Conservation (phyloP, 306 rosid genomes). For the Sindora glabra region DNA sequence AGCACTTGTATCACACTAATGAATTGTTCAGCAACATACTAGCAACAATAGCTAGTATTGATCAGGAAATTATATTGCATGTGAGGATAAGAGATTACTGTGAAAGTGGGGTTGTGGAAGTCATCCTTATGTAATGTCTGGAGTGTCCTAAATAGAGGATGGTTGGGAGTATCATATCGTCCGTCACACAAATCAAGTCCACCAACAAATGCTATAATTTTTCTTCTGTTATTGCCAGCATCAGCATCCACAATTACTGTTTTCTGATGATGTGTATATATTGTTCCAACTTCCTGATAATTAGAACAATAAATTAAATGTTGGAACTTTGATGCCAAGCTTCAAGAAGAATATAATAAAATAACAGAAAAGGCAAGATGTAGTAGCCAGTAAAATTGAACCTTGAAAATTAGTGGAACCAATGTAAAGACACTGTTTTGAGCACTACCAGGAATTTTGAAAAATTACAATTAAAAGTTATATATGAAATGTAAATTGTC, state of each 20-base stretch:
- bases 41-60: constrained; percentile 7
- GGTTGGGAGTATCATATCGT: constrained; percentile 82
- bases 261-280: constrained; percentile 98
- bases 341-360: background rate
- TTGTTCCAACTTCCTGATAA: constrained; percentile 83
- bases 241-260: constrained; percentile 90
- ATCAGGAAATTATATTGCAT: constrained; percentile 12
- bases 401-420: background rate
- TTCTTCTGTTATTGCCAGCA: constrained; percentile 69
- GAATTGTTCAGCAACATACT: background rate
- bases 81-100: constrained; percentile 42
- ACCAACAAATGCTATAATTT: constrained; percentile 88
- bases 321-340: constrained; percentile 5
- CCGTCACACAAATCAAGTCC: constrained; percentile 98
- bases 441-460: too few relatives aligned
- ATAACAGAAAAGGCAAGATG: background rate
- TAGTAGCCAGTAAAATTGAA: constrained; percentile 6
- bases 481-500: too few relatives aligned
- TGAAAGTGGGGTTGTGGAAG: constrained; percentile 87
- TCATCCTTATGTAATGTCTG: constrained; percentile 83
- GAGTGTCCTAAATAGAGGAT: constrained; percentile 65
- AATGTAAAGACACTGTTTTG: too few relatives aligned
- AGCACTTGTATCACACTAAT: background rate
- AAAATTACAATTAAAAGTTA: background rate
- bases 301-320: constrained; percentile 16